Conservation (phyloP, 768 basidiomycete genomes). For the Phaffia tasmanica region DNA sequence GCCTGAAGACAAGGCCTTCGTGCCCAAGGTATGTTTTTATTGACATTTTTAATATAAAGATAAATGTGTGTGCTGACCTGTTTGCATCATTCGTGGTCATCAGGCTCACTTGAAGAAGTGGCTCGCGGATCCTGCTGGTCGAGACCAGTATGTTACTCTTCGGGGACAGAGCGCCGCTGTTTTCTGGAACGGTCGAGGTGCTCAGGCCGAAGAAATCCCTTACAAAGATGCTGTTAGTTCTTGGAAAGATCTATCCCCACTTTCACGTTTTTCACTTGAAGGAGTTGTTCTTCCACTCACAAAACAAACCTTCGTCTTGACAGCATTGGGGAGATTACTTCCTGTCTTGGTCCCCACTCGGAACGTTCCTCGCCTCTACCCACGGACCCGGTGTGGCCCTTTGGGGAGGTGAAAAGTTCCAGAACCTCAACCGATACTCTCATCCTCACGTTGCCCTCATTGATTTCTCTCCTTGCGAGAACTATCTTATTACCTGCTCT, state of each 20-base stretch:
- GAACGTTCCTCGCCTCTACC: constrained; percentile 86
- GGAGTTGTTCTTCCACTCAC: neutral
- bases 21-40: constrained; percentile 50
- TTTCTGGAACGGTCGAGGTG: constrained; percentile 84
- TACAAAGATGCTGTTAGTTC: constrained; percentile 57
- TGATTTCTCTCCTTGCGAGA: constrained; percentile 94
- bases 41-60: neutral
- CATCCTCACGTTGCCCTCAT: constrained; percentile 91
- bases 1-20: constrained; percentile 61
- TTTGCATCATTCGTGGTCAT: neutral
- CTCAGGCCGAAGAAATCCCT: constrained; percentile 34
- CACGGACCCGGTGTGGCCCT: constrained; percentile 90
- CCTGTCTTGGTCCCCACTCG: constrained; percentile 90
- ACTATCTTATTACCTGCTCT: constrained; percentile 95
- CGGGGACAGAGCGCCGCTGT: constrained; percentile 82
- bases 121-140: constrained; percentile 81
- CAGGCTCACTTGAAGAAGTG: constrained; percentile 93
- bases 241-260: neutral
- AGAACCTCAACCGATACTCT: constrained; percentile 76
- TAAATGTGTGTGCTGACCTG: neutral
- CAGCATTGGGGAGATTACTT: constrained; percentile 96
- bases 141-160: constrained; percentile 93
- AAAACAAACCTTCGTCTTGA: constrained; percentile 9
- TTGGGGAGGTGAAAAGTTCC: constrained; percentile 89
- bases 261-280: neutral